Evolutionary conservation across 1,284 basidiomycete species (phyloP).

Genomic region (Austroboletus novae-zelandiae): DNA sequence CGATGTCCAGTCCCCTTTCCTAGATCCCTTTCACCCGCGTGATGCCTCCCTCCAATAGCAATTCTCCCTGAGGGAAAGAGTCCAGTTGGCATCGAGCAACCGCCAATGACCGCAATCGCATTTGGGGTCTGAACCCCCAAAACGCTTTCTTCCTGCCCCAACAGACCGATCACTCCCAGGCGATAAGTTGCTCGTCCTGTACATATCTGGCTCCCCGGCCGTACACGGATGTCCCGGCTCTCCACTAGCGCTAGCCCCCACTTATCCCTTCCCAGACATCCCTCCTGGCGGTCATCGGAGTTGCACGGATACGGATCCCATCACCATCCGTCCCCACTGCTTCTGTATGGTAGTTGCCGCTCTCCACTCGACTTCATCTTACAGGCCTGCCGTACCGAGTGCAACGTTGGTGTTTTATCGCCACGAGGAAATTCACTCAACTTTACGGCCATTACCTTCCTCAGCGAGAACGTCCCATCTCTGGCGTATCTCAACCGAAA

Average conservation of each 20-base stretch:
- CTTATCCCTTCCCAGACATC: neutral
- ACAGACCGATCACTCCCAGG: slow-evolving; percentile 5
- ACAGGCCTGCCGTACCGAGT: neutral
- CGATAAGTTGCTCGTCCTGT: slow-evolving; percentile 10
- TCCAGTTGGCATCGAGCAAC: neutral
- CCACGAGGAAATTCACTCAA: neutral
- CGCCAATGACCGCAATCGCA: neutral
- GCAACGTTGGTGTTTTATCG: neutral
- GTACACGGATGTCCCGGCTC: neutral
- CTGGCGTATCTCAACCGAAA: neutral
- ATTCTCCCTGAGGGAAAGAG: neutral
- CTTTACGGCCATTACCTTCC: neutral
- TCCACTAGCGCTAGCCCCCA: neutral
- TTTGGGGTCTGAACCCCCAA: slow-evolving; percentile 10
- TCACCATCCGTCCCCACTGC: neutral
- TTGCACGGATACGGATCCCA: slow-evolving; percentile 4
- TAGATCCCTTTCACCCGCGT: neutral
- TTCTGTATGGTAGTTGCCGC: too few species aligned
- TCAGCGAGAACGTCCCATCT: neutral
- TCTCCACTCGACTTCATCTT: too few species aligned
- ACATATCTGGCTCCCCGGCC: neutral
- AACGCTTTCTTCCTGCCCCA: neutral
- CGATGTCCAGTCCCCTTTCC: neutral
- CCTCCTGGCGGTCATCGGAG: slow-evolving; percentile 11
- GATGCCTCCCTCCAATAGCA: slow-evolving; percentile 7